Evolutionary conservation across 2,329 filamentous ascomycete genomes (phyloP), one percentile per base, ranked within the genome.

Genomic region (Trichocomaceae sp.): DNA sequence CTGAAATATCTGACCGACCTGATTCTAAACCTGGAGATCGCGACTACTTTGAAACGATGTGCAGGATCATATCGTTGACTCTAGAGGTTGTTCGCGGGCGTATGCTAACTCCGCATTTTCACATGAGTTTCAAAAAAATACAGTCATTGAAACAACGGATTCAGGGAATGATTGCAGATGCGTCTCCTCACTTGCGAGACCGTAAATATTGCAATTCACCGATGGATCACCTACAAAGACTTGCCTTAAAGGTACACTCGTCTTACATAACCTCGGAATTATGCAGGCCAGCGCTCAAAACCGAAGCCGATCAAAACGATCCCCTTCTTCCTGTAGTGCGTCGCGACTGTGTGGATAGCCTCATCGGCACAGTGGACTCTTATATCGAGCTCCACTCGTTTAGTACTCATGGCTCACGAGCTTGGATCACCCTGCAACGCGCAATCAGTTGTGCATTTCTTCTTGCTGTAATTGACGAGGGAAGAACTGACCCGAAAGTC

Each of bases 231-330:
- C 67, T 84, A 2, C 79, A 85, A 64, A 78, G 83, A 57, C 80
- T 82, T 66, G 80, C 79, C 0, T 64, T 84, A 4, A 83, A 83
- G 61, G 69, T 85, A 3, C 82, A 85, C 63, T 79, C 79, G 19
- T 83, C 80, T 7, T 85, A 84, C 65, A 78, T 83, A 56, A 78
- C 78, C 20, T 83, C 82, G 4, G 82, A 84, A 67, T 77, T 84
- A 31, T 84, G 80, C 63, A 77, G 82, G 31, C 81, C 82, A 33
- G 79, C 81, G 22, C 76, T 85, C 62, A 83, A 80, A 61, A 74
- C 78, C 9, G 70, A 73, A 44, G 72, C 72, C 8, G 74, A 77
- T 39, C 41, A 72, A 66, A 58, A 74, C 67, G 62, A 77, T 67
- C 10, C 74, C n/a, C 59, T 60, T 20, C 65, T 63, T 6, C 56